Percentiles rank a stretch among this genome's conserved stretches.
phyloP scores from a whole-genome alignment of 805 yeast species.

The Candida corydali region DNA sequence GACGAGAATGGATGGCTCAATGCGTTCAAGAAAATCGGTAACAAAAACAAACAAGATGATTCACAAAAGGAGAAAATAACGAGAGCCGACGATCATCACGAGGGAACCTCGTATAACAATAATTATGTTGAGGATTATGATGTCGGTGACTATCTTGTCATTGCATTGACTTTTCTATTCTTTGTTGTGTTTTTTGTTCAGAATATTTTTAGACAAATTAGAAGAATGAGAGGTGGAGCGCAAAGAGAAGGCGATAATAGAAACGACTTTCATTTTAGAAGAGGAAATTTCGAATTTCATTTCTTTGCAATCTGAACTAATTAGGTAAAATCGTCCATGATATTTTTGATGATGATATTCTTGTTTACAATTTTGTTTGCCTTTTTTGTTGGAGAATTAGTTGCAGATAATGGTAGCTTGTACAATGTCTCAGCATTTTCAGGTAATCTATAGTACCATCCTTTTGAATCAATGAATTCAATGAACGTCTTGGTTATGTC shows the following conservation, averaged over 20 bases:
- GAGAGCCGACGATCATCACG: slow-evolving; percentile 25
- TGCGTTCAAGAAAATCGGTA: slow-evolving; percentile 27
- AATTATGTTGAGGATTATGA: slow-evolving; percentile 21
- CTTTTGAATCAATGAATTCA: slow-evolving; percentile 47
- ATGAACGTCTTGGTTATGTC: slow-evolving; percentile 58
- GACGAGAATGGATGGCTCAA: slow-evolving; percentile 29
- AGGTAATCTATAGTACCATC: slow-evolving; percentile 65
- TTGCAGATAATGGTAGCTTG: slow-evolving; percentile 15
- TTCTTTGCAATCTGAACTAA: slow-evolving; percentile 33
- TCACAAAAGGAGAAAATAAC: slow-evolving; percentile 16
- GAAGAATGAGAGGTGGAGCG: slow-evolving; percentile 17
- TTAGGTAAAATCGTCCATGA: slow-evolving; percentile 28
- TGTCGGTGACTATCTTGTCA: slow-evolving; percentile 31
- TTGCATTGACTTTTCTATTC: slow-evolving; percentile 23
- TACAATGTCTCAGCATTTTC: slow-evolving; percentile 37
- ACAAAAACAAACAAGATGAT: slow-evolving; percentile 11
- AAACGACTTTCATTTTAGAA: slow-evolving; percentile 17
- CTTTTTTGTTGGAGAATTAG: slow-evolving; percentile 4
- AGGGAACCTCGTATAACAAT: slow-evolving; percentile 21
- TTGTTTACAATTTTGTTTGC: slow-evolving; percentile 14
- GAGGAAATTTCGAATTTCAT: slow-evolving; percentile 30
- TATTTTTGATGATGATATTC: slow-evolving; percentile 23
- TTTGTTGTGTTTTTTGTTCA: slow-evolving; percentile 26
- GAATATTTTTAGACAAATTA: slow-evolving; percentile 20
- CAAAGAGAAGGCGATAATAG: slow-evolving; percentile 5